Conservation (phyloP, 768 basidiomycete species). For the Coprinellus aureogranulatus region DNA sequence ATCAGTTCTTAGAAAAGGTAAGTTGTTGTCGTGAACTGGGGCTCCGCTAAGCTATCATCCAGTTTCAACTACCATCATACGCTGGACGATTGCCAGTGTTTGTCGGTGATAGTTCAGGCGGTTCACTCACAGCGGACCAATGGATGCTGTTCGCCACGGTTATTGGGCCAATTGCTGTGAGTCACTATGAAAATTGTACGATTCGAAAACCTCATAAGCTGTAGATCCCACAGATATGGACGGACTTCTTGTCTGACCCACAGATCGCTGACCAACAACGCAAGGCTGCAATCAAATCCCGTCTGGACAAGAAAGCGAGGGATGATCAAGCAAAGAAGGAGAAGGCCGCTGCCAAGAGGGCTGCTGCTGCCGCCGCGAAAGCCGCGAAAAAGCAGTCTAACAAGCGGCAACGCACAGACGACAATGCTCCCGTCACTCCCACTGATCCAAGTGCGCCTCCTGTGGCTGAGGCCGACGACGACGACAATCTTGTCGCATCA, state of each 20-base stretch:
- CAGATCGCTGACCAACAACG: background rate
- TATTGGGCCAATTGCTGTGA: slow-evolving; percentile 26
- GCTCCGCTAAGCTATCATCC: no score
- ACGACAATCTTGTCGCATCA: background rate
- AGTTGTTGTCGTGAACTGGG: no score
- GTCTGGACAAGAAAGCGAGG: background rate
- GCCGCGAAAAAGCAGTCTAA: no score
- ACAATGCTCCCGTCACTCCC: no score
- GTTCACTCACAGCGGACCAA: slow-evolving; percentile 33
- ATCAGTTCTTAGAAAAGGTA: background rate
- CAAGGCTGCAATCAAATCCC: background rate
- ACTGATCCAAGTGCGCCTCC: no score
- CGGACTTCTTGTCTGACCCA: background rate
- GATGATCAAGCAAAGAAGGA: background rate
- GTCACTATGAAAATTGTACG: background rate
- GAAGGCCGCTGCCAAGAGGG: no score
- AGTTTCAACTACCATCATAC: background rate
- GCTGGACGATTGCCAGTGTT: slow-evolving; percentile 18
- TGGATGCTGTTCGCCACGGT: slow-evolving; percentile 28
- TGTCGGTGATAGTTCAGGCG: slow-evolving; percentile 30
- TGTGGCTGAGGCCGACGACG: background rate
- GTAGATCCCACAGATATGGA: background rate
- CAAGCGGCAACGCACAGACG: no score
- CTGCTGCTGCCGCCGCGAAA: no score
- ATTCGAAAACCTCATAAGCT: no score